Percentiles rank a stretch among this genome's conserved stretches.
These are phyloP conservation scores for Boletus vinaceobasis DNA, from an alignment of 768 basidiomycete species.

Conservation along the genomic window DNA sequence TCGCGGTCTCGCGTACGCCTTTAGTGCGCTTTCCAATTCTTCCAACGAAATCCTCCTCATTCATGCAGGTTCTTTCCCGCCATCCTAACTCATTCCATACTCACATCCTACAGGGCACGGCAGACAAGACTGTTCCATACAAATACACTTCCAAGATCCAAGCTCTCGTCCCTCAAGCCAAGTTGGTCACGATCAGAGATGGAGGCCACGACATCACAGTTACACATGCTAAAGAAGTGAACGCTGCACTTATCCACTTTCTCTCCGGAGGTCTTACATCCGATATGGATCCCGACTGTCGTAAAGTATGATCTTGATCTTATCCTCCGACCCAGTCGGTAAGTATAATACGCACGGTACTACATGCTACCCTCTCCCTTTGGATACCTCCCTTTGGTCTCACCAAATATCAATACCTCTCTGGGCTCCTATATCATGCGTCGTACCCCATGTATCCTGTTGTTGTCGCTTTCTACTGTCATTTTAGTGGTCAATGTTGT, in stretches of 20 bases:
- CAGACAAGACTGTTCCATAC: slow-evolving; percentile 33
- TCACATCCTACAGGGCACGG: slow-evolving; percentile 27
- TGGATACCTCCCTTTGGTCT: slow-evolving; percentile 1
- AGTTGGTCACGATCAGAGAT: slow-evolving; percentile 27
- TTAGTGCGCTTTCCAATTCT: slow-evolving; percentile 47
- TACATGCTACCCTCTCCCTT: slow-evolving; percentile 5
- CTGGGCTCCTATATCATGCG: not conserved
- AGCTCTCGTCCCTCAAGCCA: slow-evolving; percentile 27
- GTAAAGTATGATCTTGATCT: not conserved
- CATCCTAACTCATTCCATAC: not conserved
- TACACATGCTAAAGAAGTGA: slow-evolving; percentile 33
- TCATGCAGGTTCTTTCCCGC: slow-evolving; percentile 43
- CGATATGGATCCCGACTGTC: not conserved
- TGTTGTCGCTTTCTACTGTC: slow-evolving; percentile 3
- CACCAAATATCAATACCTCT: not conserved
- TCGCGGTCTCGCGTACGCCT: slow-evolving; percentile 55
- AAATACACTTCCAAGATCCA: slow-evolving; percentile 31
- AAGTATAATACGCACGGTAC: not conserved
- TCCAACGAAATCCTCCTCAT: slow-evolving; percentile 56
- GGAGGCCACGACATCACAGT: slow-evolving; percentile 32
- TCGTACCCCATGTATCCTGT: slow-evolving; percentile 9
- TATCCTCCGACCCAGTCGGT: not conserved
- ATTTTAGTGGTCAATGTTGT: slow-evolving; percentile 11
- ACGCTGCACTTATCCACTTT: slow-evolving; percentile 25
- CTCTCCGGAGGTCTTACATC: slow-evolving; percentile 14